Percentiles rank a stretch among this genome's conserved stretches.
Evolutionary conservation across 2,329 filamentous ascomycete species (phyloP).

Genomic region (Elsinoe ampelina): DNA sequence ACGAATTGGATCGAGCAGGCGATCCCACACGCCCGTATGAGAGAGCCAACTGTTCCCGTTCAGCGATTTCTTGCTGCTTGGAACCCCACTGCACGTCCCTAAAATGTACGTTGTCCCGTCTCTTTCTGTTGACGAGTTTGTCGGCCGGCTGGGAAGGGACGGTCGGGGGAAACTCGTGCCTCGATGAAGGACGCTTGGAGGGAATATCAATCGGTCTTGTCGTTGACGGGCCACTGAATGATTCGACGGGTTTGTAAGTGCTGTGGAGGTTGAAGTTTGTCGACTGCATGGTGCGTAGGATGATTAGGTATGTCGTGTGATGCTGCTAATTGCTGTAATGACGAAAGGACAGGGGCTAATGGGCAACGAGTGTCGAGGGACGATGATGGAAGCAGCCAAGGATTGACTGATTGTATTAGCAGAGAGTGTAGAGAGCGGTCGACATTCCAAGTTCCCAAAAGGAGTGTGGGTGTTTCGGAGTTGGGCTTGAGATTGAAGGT

Average conservation of each 20-base stretch:
- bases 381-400: background rate
- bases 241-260: background rate
- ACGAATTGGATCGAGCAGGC: conserved; percentile 13
- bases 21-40: conserved; percentile 13
- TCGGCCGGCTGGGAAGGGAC: conserved; percentile 7
- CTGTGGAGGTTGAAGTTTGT: background rate
- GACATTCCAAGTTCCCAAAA: conserved; percentile 10
- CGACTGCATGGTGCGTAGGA: conserved; percentile 1
- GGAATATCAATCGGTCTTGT: conserved; percentile 8
- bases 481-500: conserved; percentile 1
- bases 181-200: conserved; percentile 9
- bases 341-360: background rate
- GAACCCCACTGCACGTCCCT: conserved; percentile 11
- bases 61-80: conserved; percentile 9
- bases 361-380: background rate
- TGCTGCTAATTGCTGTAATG: background rate
- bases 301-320: conserved; percentile 3
- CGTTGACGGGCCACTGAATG: background rate
- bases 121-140: conserved; percentile 10
- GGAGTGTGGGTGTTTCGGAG: conserved; percentile 11
- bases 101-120: conserved; percentile 11
- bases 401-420: background rate
- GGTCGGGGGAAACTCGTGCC: conserved; percentile 4
- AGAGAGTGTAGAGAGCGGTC: conserved; percentile 1
- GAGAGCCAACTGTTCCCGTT: conserved; percentile 10